Evolutionary conservation across 169 alveolate species (phyloP).

Genomic region (Eimeria maxima): DNA sequence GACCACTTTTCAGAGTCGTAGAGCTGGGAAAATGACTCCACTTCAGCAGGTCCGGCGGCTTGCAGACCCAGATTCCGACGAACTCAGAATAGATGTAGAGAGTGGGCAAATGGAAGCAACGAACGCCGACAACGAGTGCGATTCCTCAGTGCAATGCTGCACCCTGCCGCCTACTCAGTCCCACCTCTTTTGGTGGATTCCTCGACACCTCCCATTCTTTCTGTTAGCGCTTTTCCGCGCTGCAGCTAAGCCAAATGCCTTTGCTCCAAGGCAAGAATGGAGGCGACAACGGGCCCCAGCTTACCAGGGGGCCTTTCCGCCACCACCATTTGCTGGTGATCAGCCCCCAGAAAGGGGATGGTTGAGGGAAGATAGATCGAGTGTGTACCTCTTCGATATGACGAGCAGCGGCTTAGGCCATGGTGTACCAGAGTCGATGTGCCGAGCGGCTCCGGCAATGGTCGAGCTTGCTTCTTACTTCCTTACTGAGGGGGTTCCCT

Average conservation of each 20-base stretch:
- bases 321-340: conserved; percentile 63
- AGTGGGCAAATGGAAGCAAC: conserved; percentile 13
- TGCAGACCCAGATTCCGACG: conserved; percentile 50
- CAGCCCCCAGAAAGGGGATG: neutral
- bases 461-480: conserved; percentile 66
- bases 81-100: neutral
- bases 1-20: conserved; percentile 35
- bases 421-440: conserved; percentile 75
- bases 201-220: conserved; percentile 73
- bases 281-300: conserved; percentile 76
- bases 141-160: conserved; percentile 62
- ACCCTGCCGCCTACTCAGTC: conserved; percentile 24
- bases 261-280: conserved; percentile 77
- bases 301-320: conserved; percentile 54
- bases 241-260: conserved; percentile 54
- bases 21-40: conserved; percentile 38
- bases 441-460: conserved; percentile 69
- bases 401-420: conserved; percentile 76
- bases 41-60: conserved; percentile 62
- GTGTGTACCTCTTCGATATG: conserved; percentile 64
- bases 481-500: conserved; percentile 72
- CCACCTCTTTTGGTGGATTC: conserved; percentile 68
- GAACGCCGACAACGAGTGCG: conserved; percentile 31
- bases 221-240: conserved; percentile 69
- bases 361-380: conserved; percentile 26